Base-by-base conservation (phyloP, 2,329 filamentous ascomycete genomes). In the Beauveria varroae region DNA sequence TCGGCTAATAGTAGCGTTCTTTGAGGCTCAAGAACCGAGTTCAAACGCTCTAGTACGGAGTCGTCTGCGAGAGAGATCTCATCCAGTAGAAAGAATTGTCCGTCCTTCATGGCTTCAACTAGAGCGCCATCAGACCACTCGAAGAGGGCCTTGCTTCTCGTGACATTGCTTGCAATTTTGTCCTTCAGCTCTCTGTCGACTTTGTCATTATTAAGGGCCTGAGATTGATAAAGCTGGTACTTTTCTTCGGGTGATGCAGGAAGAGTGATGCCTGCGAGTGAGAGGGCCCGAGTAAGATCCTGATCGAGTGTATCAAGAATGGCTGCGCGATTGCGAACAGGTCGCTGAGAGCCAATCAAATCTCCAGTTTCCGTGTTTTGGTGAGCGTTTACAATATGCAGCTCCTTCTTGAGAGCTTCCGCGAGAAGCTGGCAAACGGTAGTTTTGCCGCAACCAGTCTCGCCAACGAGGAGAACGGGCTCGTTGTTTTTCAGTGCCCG, bases 301-400 rank as follows among this genome's bases (percentile, higher is more conserved):
- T 80, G 72, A 37, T 79, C 77, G 34, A 98, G 76, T 1, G 83
- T 73, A 30, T 88, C 84, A 41, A 90, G 77, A 40, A 96, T 85
- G 1, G 85, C 85, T 16, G 87, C 85, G 47, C 93, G 85, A 71
- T 98, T 98, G 65, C 96, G 84, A 24, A 98, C 85, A 3, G 95
- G 95, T 63, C 95, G 81, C 73, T 99, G 95, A 3, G 95, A 95
- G 65, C 95, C 95, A 66, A 99, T 98, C 12, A 99, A 80, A 73
- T 99, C 95, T 18, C 95, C 93, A 0, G 96, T 98, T 73, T 99
- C 96, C 0, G 95, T 93, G 66, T 99, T 99, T 67, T 98, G 93
- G 74, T 99, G 96, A 3, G 96, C 95, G 71, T 99, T 99, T 69
- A 99, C 88, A 67, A 93, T 95, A 66, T 93, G 87, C 44, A 99